Conservation (phyloP, 192 early-diverging fungal species). For the Coemansia sp. region DNA sequence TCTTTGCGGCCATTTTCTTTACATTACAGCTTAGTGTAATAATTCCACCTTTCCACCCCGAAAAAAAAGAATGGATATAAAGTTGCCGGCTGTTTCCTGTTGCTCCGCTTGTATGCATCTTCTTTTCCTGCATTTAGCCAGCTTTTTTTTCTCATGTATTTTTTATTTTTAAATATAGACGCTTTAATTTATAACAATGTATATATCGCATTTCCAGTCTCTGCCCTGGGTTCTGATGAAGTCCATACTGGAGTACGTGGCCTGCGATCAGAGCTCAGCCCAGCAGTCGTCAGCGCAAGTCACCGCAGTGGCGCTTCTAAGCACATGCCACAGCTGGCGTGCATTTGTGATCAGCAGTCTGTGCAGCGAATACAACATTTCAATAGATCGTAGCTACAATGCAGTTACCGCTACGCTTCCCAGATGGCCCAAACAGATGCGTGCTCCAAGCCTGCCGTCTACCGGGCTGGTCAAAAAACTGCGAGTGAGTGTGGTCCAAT, state of each 20-base stretch:
- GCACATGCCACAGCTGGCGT: neutral
- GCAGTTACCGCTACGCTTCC: neutral
- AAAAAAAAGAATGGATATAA: too few species aligned
- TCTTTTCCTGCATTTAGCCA: neutral
- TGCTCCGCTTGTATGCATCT: neutral
- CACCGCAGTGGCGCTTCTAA: neutral
- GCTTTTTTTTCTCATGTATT: too few species aligned
- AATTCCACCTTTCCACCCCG: too few species aligned
- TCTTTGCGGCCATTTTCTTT: too few species aligned
- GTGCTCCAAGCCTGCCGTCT: neutral
- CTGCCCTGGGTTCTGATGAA: neutral
- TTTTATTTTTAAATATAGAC: neutral
- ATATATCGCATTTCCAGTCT: neutral
- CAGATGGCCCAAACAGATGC: neutral
- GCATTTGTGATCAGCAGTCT: neutral
- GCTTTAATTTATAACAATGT: neutral
- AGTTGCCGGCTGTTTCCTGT: too few species aligned
- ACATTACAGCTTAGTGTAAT: too few species aligned
- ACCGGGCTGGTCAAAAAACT: neutral
- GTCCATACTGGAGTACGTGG: neutral
- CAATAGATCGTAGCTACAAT: neutral
- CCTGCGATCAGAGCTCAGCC: neutral
- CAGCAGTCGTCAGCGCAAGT: neutral
- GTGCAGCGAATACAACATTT: slow-evolving; percentile 3
- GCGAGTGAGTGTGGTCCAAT: neutral